Percentiles rank a stretch among this genome's conserved stretches.
Evolutionary conservation across 2,329 filamentous ascomycete genomes (phyloP).

Genomic region (Endothia cerciana): DNA sequence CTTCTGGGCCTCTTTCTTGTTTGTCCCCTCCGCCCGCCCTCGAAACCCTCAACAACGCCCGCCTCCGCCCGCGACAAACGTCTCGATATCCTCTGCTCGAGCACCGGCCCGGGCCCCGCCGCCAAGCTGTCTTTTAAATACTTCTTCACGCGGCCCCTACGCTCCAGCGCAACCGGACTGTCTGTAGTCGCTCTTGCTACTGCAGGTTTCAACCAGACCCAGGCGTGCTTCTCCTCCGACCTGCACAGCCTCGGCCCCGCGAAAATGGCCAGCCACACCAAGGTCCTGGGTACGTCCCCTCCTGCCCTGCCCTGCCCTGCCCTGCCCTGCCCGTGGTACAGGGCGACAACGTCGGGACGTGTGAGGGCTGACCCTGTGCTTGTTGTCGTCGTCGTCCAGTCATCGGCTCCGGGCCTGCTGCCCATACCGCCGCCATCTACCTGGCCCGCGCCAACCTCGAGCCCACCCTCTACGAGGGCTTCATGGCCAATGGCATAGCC

Average conservation of each 20-base stretch:
- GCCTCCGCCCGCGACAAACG: no score
- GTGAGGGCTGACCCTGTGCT: constrained; percentile 19
- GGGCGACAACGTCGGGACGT: no score
- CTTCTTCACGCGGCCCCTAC: constrained; percentile 71
- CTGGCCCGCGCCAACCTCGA: constrained; percentile 92
- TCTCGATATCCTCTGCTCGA: background rate
- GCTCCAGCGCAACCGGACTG: constrained; percentile 73
- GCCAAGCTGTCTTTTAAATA: constrained; percentile 92
- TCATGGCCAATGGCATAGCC: constrained; percentile 95
- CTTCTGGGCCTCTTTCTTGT: no score
- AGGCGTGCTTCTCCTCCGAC: constrained; percentile 39
- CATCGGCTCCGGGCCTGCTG: constrained; percentile 93
- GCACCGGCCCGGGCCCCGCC: constrained; percentile 40
- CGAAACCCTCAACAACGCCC: background rate
- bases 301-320: constrained; percentile 21
- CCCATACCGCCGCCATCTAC: constrained; percentile 97
- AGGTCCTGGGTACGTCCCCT: constrained; percentile 76
- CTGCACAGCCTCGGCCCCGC: constrained; percentile 47
- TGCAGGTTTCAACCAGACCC: constrained; percentile 62
- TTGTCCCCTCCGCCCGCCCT: background rate
- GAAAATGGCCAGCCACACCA: constrained; percentile 77
- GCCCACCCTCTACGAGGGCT: constrained; percentile 95
- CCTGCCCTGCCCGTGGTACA: background rate
- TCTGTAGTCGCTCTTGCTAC: constrained; percentile 73
- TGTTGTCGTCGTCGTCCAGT: constrained; percentile 46